A percentile compares a stretch with the other conserved stretches of the same genome.
Evolutionary conservation across 805 yeast species (phyloP).

Genomic region (Debaryomyces maramus): DNA sequence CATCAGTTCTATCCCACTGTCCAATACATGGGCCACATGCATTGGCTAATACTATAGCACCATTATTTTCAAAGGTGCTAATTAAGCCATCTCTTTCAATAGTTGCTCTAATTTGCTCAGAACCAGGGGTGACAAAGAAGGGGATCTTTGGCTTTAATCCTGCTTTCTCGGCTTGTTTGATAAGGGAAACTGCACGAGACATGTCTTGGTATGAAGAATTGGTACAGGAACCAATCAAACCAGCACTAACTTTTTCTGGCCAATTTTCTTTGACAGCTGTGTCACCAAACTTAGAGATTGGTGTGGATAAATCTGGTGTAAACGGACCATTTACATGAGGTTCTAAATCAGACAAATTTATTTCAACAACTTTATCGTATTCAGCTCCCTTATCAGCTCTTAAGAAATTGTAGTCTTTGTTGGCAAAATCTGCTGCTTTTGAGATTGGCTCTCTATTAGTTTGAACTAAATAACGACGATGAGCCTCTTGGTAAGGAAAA

Average conservation of each 20-base stretch:
- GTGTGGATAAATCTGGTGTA: conserved; percentile 96
- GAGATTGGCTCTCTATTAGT: conserved; percentile 86
- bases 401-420: conserved; percentile 59
- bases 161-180: conserved; percentile 79
- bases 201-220: conserved; percentile 98
- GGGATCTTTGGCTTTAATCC: conserved; percentile 91
- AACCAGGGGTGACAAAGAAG: conserved; percentile 96
- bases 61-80: conserved; percentile 75
- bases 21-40: conserved; percentile 99
- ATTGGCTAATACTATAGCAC: conserved; percentile 91
- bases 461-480: conserved; percentile 74
- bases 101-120: conserved; percentile 97
- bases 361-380: conserved; percentile 90
- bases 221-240: conserved; percentile 97
- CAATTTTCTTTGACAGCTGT: conserved; percentile 73
- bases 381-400: conserved; percentile 85
- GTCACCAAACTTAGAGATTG: conserved; percentile 76
- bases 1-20: conserved; percentile 95
- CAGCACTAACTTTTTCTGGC: conserved; percentile 87
- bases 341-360: conserved; percentile 81
- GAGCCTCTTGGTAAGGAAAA: conserved; percentile 89
- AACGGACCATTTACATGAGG: conserved; percentile 98
- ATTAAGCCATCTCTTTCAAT: conserved; percentile 92
- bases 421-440: conserved; percentile 67
- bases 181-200: conserved; percentile 92